Conservation (phyloP, 1,284 basidiomycete genomes). For the Irpex lacteus region DNA sequence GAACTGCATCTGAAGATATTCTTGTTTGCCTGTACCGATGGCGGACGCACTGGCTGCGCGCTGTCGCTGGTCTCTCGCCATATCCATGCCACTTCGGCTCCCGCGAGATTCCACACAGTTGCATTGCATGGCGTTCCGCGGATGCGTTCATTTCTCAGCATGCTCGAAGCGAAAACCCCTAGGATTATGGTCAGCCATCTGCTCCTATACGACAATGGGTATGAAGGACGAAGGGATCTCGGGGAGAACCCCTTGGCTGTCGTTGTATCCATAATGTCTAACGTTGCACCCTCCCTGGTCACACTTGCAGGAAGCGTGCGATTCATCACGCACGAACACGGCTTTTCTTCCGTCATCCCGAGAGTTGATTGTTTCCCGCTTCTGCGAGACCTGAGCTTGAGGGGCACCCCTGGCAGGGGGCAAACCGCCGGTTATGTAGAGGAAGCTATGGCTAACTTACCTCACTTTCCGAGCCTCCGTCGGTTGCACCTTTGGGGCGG, state of each 20-base stretch:
- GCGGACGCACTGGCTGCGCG: conserved; percentile 1
- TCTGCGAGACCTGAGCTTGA: neutral
- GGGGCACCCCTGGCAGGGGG: neutral
- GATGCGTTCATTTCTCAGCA: neutral
- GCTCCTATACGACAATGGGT: neutral
- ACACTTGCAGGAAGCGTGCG: neutral
- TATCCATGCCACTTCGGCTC: neutral
- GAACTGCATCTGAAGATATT: neutral
- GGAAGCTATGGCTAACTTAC: neutral
- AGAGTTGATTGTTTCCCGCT: neutral
- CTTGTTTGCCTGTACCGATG: conserved; percentile 2
- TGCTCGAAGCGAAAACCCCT: neutral
- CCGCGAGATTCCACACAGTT: neutral
- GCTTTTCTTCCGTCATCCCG: neutral
- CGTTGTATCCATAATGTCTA: neutral
- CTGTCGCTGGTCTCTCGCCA: neutral
- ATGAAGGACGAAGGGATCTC: neutral
- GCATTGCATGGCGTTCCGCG: neutral
- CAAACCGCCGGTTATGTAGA: neutral
- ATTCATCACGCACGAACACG: neutral
- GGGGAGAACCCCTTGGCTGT: neutral
- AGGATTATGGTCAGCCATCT: neutral
- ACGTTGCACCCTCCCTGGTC: neutral
- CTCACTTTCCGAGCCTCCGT: neutral
- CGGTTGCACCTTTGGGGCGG: neutral